Percentiles rank a stretch among this genome's conserved stretches.
phyloP scores from a whole-genome alignment of 345 rosid species.

The Syzygium jambos region DNA sequence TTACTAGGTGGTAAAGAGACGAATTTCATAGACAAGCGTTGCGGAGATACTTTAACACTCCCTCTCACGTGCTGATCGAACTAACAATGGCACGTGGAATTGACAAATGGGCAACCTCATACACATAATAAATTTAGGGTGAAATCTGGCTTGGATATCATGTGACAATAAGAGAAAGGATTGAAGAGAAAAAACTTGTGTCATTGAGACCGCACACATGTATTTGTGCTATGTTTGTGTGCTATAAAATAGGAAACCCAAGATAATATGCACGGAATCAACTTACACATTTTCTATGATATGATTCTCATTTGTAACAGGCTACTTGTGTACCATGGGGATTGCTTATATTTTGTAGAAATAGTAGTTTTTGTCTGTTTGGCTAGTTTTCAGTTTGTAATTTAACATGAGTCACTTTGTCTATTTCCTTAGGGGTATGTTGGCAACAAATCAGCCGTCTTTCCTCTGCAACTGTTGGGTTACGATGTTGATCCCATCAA shows the following conservation, averaged over 20 bases:
- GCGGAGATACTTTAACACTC: too few relatives aligned
- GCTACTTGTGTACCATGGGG: neutral
- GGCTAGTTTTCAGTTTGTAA: neutral
- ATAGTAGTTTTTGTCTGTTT: neutral
- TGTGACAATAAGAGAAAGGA: too few relatives aligned
- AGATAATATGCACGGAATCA: too few relatives aligned
- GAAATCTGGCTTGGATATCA: neutral
- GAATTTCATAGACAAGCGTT: too few relatives aligned
- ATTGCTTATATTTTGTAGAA: neutral
- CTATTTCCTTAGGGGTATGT: conserved; percentile 67
- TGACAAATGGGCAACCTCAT: neutral
- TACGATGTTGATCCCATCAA: conserved; percentile 95
- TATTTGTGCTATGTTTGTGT: neutral
- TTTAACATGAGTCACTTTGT: neutral
- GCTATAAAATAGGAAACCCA: too few relatives aligned
- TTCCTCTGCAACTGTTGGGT: conserved; percentile 91
- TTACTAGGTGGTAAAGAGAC: too few relatives aligned
- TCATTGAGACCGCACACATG: too few relatives aligned
- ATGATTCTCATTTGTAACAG: neutral
- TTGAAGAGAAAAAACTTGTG: too few relatives aligned
- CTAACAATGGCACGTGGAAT: too few relatives aligned
- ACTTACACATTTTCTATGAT: neutral
- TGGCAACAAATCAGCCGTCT: conserved; percentile 95
- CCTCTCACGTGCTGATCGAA: too few relatives aligned
- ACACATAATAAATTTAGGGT: neutral